Conservation (phyloP, 2,329 filamentous ascomycete genomes). For the Pyricularia pennisetigena region DNA sequence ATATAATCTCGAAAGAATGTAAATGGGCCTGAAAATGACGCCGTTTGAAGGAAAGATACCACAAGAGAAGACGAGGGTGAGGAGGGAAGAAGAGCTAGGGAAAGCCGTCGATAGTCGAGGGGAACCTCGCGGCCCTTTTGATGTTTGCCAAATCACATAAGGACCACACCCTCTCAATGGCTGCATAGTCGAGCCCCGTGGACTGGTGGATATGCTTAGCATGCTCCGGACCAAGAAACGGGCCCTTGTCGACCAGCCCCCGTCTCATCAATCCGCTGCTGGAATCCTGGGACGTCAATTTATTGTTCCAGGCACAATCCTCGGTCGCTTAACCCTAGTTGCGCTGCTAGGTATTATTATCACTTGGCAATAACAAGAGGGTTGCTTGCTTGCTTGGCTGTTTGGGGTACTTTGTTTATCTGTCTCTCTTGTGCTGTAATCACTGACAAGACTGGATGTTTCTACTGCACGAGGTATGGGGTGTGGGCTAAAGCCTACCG, state of each 20-base stretch:
- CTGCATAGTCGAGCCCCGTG: background rate
- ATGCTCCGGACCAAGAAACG: background rate
- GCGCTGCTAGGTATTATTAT: background rate
- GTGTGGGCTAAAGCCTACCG: too few species aligned
- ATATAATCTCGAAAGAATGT: background rate
- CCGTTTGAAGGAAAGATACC: slow-evolving; percentile 4
- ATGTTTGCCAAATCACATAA: background rate
- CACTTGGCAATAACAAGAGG: too few species aligned
- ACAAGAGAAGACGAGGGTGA: slow-evolving; percentile 4
- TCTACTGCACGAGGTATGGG: too few species aligned
- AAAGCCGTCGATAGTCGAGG: background rate
- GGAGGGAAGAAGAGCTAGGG: slow-evolving; percentile 1
- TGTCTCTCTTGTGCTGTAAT: background rate
- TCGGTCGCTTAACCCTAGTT: background rate
- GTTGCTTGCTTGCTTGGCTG: background rate
- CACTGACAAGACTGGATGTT: too few species aligned
- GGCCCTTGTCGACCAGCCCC: background rate
- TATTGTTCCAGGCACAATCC: background rate
- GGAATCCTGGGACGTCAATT: background rate
- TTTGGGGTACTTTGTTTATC: background rate
- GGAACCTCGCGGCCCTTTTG: slow-evolving; percentile 1
- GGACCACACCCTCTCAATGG: background rate
- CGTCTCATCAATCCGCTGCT: slow-evolving; percentile 1
- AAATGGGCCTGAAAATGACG: slow-evolving; percentile 2
- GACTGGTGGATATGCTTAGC: background rate